phyloP scores from a whole-genome alignment of 768 basidiomycete genomes.

The Amanita rimosa region DNA sequence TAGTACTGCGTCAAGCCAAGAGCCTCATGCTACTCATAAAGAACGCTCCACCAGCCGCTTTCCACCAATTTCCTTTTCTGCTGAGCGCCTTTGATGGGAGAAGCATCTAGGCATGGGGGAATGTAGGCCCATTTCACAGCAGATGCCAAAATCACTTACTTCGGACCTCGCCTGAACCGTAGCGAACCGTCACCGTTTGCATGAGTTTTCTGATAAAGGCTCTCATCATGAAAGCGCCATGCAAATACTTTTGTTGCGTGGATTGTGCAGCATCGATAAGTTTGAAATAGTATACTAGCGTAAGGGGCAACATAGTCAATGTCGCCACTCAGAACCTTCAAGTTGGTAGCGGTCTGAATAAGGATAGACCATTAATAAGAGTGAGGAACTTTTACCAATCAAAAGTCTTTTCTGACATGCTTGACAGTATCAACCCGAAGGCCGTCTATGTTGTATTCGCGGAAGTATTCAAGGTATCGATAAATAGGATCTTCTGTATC shows the following conservation, averaged over 20 bases:
- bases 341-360: background rate
- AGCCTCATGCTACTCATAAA: background rate
- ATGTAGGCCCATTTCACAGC: too few species aligned
- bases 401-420: conserved; percentile 58
- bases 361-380: background rate
- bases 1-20: background rate
- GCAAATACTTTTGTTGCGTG: conserved; percentile 33
- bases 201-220: too few species aligned
- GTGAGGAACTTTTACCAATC: conserved; percentile 35
- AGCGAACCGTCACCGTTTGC: too few species aligned
- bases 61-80: conserved; percentile 8
- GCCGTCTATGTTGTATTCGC: conserved; percentile 52
- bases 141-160: too few species aligned
- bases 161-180: too few species aligned
- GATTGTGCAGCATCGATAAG: conserved; percentile 25
- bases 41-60: background rate
- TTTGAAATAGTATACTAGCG: conserved; percentile 32
- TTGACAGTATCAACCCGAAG: conserved; percentile 55
- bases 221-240: conserved; percentile 28
- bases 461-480: conserved; percentile 37
- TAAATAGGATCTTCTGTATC: conserved; percentile 46
- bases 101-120: conserved; percentile 10
- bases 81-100: conserved; percentile 13
- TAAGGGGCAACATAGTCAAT: conserved; percentile 23
- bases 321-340: conserved; percentile 14